Conservation (phyloP, 768 basidiomycete species). For the Boletus barrowsii region DNA sequence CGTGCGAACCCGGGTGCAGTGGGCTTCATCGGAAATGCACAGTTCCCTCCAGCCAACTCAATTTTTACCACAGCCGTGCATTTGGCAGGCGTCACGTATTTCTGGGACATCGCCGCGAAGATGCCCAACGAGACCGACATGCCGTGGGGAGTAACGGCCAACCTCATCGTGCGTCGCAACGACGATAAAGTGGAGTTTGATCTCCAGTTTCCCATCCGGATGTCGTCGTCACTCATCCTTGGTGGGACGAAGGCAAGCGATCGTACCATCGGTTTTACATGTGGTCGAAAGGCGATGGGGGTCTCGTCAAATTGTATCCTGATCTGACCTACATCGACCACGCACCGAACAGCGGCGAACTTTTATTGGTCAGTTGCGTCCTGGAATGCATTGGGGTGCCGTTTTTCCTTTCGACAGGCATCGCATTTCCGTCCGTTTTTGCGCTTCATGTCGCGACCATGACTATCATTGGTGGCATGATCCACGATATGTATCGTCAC, state of each 20-base stretch:
- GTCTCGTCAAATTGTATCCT: conserved; percentile 47
- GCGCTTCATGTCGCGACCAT: conserved; percentile 25
- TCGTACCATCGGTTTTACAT: conserved; percentile 54
- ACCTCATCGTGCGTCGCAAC: conserved; percentile 48
- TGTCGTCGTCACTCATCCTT: conserved; percentile 54
- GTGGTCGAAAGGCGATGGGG: conserved; percentile 60
- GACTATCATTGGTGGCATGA: conserved; percentile 39
- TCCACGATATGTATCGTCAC: conserved; percentile 50
- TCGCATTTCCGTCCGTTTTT: conserved; percentile 6
- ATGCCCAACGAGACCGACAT: conserved; percentile 39
- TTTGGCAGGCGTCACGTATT: conserved; percentile 55
- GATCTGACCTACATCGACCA: conserved; percentile 43
- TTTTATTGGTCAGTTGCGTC: conserved; percentile 30
- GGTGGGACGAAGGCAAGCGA: conserved; percentile 48
- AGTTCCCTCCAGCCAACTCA: conserved; percentile 46
- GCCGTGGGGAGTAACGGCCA: conserved; percentile 65
- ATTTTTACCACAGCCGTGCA: conserved; percentile 55
- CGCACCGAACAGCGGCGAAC: conserved; percentile 50
- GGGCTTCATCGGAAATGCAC: conserved; percentile 52
- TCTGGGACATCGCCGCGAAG: conserved; percentile 60
- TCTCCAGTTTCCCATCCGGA: conserved; percentile 48
- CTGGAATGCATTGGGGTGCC: conserved; percentile 13
- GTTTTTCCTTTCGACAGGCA: conserved; percentile 13
- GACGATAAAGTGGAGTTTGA: conserved; percentile 46
- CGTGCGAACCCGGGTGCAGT: conserved; percentile 44